Base-by-base conservation (phyloP, 352 stramenopile genomes). In the Phytophthora hibernalis region DNA sequence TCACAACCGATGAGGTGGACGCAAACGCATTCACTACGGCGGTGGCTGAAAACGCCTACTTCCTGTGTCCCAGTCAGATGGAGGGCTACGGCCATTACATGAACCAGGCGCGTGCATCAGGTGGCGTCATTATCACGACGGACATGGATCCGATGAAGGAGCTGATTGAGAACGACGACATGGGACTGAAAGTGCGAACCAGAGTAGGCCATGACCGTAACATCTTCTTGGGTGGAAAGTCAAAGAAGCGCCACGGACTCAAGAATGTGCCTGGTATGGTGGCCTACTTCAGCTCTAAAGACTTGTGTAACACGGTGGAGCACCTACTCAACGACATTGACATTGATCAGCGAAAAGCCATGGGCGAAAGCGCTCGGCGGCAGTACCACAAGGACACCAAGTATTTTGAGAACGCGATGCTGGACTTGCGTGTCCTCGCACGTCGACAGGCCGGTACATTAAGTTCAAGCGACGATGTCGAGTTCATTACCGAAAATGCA, bases 71-170 rank as follows among this genome's bases (percentile, higher is more conserved):
- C n/a, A 91, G 83, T 69, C 54, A 65, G 22, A 76, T 77, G 68
- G 83, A 91, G 64, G 83, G 80, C 2, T 91, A 84, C 45, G 82
- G 81, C 11, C 82, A 90, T 70, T 90, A 90, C 61, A 79, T 90
- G 63, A 90, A 90, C 60, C 82, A 90, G 28, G 79, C 79, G 28
- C 75, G 79, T 9, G 82, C 82, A 16, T 66, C 77, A 0, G 77
- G 82, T 7, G 82, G 69, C 9, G 61, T 88, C 11, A 77, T 90
- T 33, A 44, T 90, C 47, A 82, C 79, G 2, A 80, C 82, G 1
- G 66, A 90, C 48, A 37, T 80, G 37, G 65, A 76, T 31, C 82
- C 82, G 5, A 87, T 90, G 79, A 88, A 85, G 52, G 82, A 90
- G 40, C 50, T 90, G 31, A 65, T 90, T 18, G 30, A 47, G 54